phyloP scores from a whole-genome alignment of 176 grass and related monocot genomes.

The Avena eriantha region DNA sequence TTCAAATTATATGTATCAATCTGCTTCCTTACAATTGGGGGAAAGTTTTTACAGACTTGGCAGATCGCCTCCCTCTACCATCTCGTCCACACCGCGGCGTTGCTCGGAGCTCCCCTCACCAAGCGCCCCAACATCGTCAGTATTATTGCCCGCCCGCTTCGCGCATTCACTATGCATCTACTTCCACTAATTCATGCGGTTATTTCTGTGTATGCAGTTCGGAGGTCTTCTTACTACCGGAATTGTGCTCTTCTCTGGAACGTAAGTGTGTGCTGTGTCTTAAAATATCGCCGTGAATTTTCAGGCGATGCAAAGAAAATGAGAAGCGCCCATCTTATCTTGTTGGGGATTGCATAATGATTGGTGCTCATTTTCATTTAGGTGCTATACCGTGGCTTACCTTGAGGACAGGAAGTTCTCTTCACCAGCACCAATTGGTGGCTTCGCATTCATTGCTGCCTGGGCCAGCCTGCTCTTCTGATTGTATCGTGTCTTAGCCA shows the following conservation, averaged over 20 bases:
- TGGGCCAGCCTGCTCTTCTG: slow-evolving; percentile 90
- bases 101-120: slow-evolving; percentile 82
- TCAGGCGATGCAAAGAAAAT: background rate
- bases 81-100: slow-evolving; percentile 85
- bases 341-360: background rate
- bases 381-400: slow-evolving; percentile 88
- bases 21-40: slow-evolving; percentile 3
- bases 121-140: slow-evolving; percentile 75
- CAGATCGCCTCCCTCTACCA: slow-evolving; percentile 91
- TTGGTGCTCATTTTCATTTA: slow-evolving; percentile 44
- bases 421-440: slow-evolving; percentile 76
- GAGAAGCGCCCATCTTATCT: background rate
- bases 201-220: slow-evolving; percentile 62
- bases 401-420: slow-evolving; percentile 84
- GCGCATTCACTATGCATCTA: background rate
- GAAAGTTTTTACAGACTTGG: slow-evolving; percentile 67
- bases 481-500: slow-evolving; percentile 29
- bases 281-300: background rate
- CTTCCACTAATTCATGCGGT: slow-evolving; percentile 9
- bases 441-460: slow-evolving; percentile 83
- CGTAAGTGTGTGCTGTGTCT: slow-evolving; percentile 51
- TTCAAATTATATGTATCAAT: background rate
- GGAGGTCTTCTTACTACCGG: slow-evolving; percentile 84
- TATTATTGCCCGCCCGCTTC: background rate
- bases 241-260: slow-evolving; percentile 90